phyloP scores from a whole-genome alignment of 495 filamentous ascomycete species.

The Monascus purpureus region DNA sequence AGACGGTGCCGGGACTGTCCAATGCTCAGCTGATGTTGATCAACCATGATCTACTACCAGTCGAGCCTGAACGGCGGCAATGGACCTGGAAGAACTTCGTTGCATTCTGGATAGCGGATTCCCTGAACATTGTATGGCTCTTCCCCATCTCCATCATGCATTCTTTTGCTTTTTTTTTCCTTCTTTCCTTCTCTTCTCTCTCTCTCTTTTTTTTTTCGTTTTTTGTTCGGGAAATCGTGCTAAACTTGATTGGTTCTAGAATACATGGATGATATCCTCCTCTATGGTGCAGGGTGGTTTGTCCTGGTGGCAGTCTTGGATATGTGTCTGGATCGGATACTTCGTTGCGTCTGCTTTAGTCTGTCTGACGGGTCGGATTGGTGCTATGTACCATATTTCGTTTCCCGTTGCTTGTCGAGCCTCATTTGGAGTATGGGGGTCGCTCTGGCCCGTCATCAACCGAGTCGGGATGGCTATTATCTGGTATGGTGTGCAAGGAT shows the following conservation, averaged over 20 bases:
- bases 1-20: constrained; percentile 63
- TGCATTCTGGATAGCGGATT: constrained; percentile 86
- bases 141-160: too few species aligned
- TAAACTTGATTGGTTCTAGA: constrained; percentile 23
- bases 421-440: constrained; percentile 79
- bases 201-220: too few species aligned
- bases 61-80: constrained; percentile 70
- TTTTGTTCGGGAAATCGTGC: too few species aligned
- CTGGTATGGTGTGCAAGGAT: constrained; percentile 71
- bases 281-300: constrained; percentile 65
- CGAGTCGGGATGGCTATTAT: constrained; percentile 71
- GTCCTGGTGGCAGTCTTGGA: constrained; percentile 94
- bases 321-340: constrained; percentile 79
- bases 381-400: constrained; percentile 78
- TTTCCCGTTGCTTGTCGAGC: constrained; percentile 68
- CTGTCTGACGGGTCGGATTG: constrained; percentile 67
- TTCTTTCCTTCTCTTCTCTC: too few species aligned
- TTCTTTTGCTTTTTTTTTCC: too few species aligned
- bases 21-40: constrained; percentile 81
- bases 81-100: constrained; percentile 87
- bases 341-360: constrained; percentile 63
- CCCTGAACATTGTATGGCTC: constrained; percentile 67
- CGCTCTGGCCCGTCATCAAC: constrained; percentile 84
- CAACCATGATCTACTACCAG: constrained; percentile 71
- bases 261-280: constrained; percentile 95